Conservation (phyloP, 345 rosid species). For the Boechera stricta region DNA sequence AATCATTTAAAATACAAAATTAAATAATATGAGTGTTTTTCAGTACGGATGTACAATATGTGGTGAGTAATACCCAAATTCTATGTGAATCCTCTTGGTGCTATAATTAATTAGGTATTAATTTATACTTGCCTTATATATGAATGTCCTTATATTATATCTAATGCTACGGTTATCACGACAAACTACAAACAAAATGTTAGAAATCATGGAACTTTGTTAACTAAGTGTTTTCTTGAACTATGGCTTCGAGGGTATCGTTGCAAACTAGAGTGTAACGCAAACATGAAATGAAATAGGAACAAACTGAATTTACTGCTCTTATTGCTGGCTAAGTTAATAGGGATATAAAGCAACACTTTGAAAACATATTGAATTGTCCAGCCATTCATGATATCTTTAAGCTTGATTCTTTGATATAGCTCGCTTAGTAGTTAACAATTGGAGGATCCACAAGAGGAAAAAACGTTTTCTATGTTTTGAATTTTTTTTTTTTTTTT, state of each 20-base stretch:
- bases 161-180: not conserved
- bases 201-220: not conserved
- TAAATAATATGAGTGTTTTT: not conserved
- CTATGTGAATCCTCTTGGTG: not conserved
- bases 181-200: not conserved
- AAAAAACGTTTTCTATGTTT: too few species aligned
- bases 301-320: too few species aligned
- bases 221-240: not conserved
- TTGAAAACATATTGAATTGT: too few species aligned
- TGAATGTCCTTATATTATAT: not conserved
- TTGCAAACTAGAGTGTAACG: not conserved
- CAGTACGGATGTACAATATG: not conserved
- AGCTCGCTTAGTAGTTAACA: too few species aligned
- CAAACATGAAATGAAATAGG: not conserved
- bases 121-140: not conserved
- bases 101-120: not conserved
- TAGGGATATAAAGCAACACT: too few species aligned
- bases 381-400: not conserved
- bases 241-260: not conserved
- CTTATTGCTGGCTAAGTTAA: too few species aligned
- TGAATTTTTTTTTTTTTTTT: too few species aligned
- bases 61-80: not conserved
- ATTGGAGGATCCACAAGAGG: too few species aligned
- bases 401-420: not conserved
- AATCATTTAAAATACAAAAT: too few species aligned